Percentiles rank a stretch among this genome's conserved stretches.
phyloP scores from a whole-genome alignment of 2,329 filamentous ascomycete species.

The Escovopsis sp. region DNA sequence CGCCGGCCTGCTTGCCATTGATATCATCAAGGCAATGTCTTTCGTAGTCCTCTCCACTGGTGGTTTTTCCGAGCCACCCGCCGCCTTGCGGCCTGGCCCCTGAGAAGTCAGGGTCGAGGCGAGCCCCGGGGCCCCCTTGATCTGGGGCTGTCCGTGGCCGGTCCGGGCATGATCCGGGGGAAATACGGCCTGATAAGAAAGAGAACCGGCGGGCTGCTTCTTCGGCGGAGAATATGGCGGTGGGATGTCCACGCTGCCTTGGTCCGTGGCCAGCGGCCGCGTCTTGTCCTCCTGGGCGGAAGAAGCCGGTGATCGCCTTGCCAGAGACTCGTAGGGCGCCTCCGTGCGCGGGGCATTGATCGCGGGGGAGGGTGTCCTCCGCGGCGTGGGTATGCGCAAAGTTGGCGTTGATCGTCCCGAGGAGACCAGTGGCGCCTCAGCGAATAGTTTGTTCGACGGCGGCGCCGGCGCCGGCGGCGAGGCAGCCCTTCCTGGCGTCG shows the following conservation, averaged over 20 bases:
- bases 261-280: slow-evolving; percentile 23
- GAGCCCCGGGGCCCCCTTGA: slow-evolving; percentile 47
- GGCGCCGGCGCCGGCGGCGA: slow-evolving; percentile 13
- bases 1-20: background rate
- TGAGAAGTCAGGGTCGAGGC: slow-evolving; percentile 47
- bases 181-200: slow-evolving; percentile 43
- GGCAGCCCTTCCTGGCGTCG: slow-evolving; percentile 21
- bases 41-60: background rate
- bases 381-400: slow-evolving; percentile 4
- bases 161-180: slow-evolving; percentile 37
- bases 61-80: background rate
- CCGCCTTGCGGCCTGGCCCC: slow-evolving; percentile 9
- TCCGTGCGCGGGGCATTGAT: background rate
- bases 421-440: background rate
- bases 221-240: slow-evolving; percentile 41
- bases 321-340: background rate
- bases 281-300: slow-evolving; percentile 21
- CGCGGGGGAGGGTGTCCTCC: slow-evolving; percentile 5
- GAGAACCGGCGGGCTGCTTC: slow-evolving; percentile 18
- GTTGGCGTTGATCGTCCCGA: slow-evolving; percentile 3
- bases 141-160: slow-evolving; percentile 40
- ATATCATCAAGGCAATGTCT: background rate
- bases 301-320: background rate
- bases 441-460: background rate
- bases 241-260: slow-evolving; percentile 26